Conservation (phyloP, 225 moss, liverwort and hornwort genomes). For the Asterella californica region DNA sequence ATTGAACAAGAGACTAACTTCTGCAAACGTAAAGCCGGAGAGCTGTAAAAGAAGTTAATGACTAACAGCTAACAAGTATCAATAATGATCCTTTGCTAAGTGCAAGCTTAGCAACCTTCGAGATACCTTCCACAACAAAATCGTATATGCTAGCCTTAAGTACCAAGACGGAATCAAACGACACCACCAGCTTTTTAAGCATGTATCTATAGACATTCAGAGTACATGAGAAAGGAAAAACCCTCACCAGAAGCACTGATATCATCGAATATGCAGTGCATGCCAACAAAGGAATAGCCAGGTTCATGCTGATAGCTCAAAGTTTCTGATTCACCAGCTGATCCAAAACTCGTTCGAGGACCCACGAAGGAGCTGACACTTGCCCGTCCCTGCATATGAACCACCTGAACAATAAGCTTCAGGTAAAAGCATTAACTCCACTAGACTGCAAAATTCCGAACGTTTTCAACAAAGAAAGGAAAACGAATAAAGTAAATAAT, state of each 20-base stretch:
- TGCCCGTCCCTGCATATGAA: constrained; percentile 35
- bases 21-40: neutral
- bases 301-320: constrained; percentile 56
- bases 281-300: constrained; percentile 92
- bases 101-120: neutral
- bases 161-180: neutral
- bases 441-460: neutral
- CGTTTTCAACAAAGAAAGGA: neutral
- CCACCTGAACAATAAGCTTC: constrained; percentile 4
- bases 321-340: constrained; percentile 36
- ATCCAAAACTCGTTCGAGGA: constrained; percentile 46
- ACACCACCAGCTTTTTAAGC: neutral
- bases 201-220: neutral
- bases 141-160: neutral
- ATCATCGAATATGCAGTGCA: constrained; percentile 97
- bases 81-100: neutral
- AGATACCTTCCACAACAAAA: neutral
- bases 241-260: constrained; percentile 68
- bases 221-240: neutral
- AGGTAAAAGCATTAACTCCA: neutral
- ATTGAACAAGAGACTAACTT: no score
- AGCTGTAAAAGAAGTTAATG: neutral
- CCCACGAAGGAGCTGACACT: constrained; percentile 41
- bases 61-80: neutral
- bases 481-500: constrained; percentile 38